A percentile compares a stretch with the other conserved stretches of the same genome.
Evolutionary conservation across 75 land plant genomes (phyloP).

Genomic region (Azolla pinnata): DNA sequence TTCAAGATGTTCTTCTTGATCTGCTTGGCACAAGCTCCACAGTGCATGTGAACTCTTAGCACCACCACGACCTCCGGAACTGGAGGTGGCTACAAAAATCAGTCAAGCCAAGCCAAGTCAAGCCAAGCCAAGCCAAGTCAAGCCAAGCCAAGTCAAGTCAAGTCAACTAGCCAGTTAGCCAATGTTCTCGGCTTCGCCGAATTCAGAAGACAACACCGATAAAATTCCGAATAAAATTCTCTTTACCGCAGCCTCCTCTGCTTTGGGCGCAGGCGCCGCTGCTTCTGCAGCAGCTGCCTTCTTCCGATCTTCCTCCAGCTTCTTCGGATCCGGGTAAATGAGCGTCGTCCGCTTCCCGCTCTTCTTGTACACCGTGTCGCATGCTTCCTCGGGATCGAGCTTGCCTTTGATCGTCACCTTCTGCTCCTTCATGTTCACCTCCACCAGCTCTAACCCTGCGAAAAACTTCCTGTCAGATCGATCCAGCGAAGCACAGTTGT

Average conservation of each 20-base stretch:
- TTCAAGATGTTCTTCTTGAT: constrained; percentile 29
- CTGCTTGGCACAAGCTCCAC: constrained; percentile 47
- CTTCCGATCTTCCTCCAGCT: constrained; percentile 24
- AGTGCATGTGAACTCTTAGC: constrained; percentile 43
- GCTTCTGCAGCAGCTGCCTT: constrained; percentile 17
- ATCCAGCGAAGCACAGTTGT: background rate
- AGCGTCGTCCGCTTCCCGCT: constrained; percentile 36
- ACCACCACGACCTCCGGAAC: constrained; percentile 27
- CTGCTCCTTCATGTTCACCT: constrained; percentile 32
- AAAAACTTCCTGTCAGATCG: background rate
- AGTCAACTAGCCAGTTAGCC: too few species aligned
- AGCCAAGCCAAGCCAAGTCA: too few species aligned
- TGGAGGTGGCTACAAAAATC: constrained; percentile 7
- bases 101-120: background rate
- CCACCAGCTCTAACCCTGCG: constrained; percentile 46
- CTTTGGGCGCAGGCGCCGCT: too few species aligned
- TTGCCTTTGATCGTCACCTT: constrained; percentile 55
- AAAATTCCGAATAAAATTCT: too few species aligned
- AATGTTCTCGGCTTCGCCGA: too few species aligned
- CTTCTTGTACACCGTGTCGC: constrained; percentile 43
- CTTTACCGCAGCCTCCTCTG: too few species aligned
- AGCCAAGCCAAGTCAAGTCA: too few species aligned
- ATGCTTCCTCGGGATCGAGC: constrained; percentile 41
- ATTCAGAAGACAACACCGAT: too few species aligned
- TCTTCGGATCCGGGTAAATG: constrained; percentile 43